Conservation (phyloP, 768 basidiomycete species). For the Rhizopogon vesiculosus region DNA sequence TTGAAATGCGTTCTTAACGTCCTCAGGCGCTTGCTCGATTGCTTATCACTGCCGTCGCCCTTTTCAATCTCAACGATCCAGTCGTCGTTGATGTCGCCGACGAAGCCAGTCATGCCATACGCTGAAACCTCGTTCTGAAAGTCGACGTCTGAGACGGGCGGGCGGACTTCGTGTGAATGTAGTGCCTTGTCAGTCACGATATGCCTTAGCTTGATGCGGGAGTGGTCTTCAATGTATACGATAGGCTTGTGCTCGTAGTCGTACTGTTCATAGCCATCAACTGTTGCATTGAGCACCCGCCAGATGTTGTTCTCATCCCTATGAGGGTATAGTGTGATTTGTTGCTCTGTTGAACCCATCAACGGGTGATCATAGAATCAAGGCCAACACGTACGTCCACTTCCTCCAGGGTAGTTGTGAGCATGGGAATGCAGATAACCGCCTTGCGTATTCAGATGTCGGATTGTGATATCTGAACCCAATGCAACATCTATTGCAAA, state of each 20-base stretch:
- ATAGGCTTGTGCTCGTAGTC: constrained; percentile 52
- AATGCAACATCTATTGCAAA: constrained; percentile 64
- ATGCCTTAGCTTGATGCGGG: constrained; percentile 80
- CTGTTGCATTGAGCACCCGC: constrained; percentile 76
- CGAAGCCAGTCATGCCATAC: constrained; percentile 84
- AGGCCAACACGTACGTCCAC: constrained; percentile 61
- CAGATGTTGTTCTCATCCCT: constrained; percentile 96
- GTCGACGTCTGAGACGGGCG: constrained; percentile 95
- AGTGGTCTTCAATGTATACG: constrained; percentile 58
- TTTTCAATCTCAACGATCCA: constrained; percentile 85
- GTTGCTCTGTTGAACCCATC: constrained; percentile 68
- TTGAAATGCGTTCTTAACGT: constrained; percentile 82
- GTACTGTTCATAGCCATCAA: constrained; percentile 33
- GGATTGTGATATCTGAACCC: constrained; percentile 78
- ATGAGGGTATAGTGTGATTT: constrained; percentile 98
- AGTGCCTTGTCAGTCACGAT: constrained; percentile 76
- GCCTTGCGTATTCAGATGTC: constrained; percentile 95
- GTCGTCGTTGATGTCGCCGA: constrained; percentile 91
- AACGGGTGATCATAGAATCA: not conserved
- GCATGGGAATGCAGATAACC: constrained; percentile 97
- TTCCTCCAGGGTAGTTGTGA: constrained; percentile 87
- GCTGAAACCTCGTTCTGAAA: constrained; percentile 98
- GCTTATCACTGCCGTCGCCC: constrained; percentile 56
- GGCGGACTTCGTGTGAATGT: constrained; percentile 93
- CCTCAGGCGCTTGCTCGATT: constrained; percentile 66